phyloP scores from a whole-genome alignment of 2,329 filamentous ascomycete genomes.

The Xylaria sp. region DNA sequence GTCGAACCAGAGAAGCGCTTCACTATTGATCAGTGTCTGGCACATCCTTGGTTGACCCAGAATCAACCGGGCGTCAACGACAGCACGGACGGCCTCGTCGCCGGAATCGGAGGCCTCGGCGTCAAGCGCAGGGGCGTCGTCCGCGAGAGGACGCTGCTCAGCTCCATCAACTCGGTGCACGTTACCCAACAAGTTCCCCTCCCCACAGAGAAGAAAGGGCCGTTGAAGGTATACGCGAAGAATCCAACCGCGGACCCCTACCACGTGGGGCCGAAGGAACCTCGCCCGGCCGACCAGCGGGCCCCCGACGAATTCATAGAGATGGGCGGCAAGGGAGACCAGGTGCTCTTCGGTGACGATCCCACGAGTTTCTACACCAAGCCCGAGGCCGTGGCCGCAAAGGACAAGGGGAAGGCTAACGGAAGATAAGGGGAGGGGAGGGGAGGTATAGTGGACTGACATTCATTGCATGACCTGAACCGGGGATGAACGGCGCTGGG shows the following conservation, averaged over 20 bases:
- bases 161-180: slow-evolving; percentile 75
- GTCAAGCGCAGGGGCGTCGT: slow-evolving; percentile 79
- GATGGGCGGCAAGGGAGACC: slow-evolving; percentile 85
- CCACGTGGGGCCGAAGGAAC: slow-evolving; percentile 55
- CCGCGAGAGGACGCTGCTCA: slow-evolving; percentile 84
- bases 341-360: slow-evolving; percentile 72
- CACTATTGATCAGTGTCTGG: slow-evolving; percentile 86
- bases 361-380: slow-evolving; percentile 52
- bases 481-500: not conserved
- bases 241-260: slow-evolving; percentile 57
- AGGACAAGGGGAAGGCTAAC: slow-evolving; percentile 30
- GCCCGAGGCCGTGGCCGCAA: slow-evolving; percentile 39
- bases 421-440: slow-evolving; percentile 18
- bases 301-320: slow-evolving; percentile 77
- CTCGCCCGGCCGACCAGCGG: slow-evolving; percentile 67
- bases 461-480: not conserved
- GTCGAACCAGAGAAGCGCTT: slow-evolving; percentile 83
- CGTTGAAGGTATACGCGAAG: slow-evolving; percentile 76
- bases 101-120: slow-evolving; percentile 80
- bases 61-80: slow-evolving; percentile 67
- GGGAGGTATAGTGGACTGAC: not conserved
- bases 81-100: slow-evolving; percentile 89
- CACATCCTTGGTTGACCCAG: slow-evolving; percentile 85
- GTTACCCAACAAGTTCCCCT: slow-evolving; percentile 55
- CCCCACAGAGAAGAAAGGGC: slow-evolving; percentile 58